Evolutionary conservation across 768 basidiomycete genomes (phyloP).

Genomic region (Cyathus striatus): DNA sequence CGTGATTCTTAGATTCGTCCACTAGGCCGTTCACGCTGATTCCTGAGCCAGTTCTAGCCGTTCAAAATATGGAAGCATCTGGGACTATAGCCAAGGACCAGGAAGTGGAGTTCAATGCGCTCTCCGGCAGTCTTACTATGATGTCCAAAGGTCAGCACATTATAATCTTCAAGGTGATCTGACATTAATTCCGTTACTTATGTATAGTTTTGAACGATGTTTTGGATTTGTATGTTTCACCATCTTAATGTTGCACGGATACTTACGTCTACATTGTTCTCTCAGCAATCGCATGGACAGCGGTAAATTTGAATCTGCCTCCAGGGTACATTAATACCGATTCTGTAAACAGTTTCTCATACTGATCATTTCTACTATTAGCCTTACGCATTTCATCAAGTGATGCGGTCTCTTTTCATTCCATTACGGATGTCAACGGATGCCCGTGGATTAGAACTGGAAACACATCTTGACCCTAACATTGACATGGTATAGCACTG

Average conservation of each 20-base stretch:
- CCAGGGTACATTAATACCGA: conserved; percentile 30
- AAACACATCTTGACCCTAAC: conserved; percentile 59
- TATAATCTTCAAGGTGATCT: conserved; percentile 4
- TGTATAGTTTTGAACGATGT: conserved; percentile 68
- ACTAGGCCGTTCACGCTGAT: neutral
- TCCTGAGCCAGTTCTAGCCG: conserved; percentile 54
- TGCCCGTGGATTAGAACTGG: conserved; percentile 60
- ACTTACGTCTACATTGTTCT: neutral
- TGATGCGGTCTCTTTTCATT: conserved; percentile 68
- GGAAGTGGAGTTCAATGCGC: conserved; percentile 83
- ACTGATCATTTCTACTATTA: conserved; percentile 13
- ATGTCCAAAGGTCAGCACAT: conserved; percentile 70
- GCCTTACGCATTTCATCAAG: conserved; percentile 76
- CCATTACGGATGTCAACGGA: conserved; percentile 65
- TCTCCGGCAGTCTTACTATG: conserved; percentile 78
- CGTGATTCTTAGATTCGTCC: conserved; percentile 13
- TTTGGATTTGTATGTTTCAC: conserved; percentile 60
- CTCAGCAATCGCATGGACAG: conserved; percentile 81
- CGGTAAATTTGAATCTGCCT: conserved; percentile 72
- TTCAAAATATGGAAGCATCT: conserved; percentile 88
- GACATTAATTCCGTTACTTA: conserved; percentile 2
- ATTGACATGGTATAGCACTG: conserved; percentile 59
- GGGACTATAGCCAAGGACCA: conserved; percentile 69
- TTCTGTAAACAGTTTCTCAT: conserved; percentile 1
- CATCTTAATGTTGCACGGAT: neutral